phyloP scores from a whole-genome alignment of 1,284 basidiomycete genomes.

The Peniophora sp. region DNA sequence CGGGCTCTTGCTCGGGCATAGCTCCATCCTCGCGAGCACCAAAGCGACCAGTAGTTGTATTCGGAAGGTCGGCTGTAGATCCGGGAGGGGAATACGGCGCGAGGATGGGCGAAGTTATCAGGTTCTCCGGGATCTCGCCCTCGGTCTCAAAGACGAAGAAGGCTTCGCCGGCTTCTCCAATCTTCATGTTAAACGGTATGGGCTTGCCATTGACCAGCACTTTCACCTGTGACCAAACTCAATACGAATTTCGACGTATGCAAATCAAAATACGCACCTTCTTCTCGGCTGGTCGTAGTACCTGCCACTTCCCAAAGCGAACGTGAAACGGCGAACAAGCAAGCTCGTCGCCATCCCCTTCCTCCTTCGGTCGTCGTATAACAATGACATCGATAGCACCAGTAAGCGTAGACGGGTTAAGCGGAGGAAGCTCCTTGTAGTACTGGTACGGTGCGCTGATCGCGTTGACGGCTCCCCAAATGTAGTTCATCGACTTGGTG shows the following conservation, averaged over 20 bases:
- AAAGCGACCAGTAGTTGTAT: slow-evolving; percentile 28
- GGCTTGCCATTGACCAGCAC: slow-evolving; percentile 74
- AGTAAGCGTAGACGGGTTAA: slow-evolving; percentile 91
- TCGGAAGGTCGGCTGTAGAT: slow-evolving; percentile 15
- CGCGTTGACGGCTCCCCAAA: slow-evolving; percentile 74
- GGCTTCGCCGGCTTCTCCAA: slow-evolving; percentile 96
- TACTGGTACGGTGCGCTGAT: slow-evolving; percentile 79
- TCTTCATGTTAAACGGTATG: slow-evolving; percentile 96
- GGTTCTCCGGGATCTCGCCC: slow-evolving; percentile 85
- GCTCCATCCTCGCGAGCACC: slow-evolving; percentile 30
- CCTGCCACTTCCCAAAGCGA: slow-evolving; percentile 96
- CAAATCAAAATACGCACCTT: slow-evolving; percentile 71
- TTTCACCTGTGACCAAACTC: slow-evolving; percentile 66
- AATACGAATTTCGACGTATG: too few relatives aligned
- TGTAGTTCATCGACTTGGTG: slow-evolving; percentile 72
- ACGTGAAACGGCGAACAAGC: slow-evolving; percentile 97
- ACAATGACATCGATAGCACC: slow-evolving; percentile 98
- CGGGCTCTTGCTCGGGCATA: slow-evolving; percentile 40
- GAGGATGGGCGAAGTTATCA: slow-evolving; percentile 90
- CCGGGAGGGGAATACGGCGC: slow-evolving; percentile 48
- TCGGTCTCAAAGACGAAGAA: slow-evolving; percentile 99
- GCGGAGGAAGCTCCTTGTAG: slow-evolving; percentile 70
- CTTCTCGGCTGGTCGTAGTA: slow-evolving; percentile 91
- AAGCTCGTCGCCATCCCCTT: slow-evolving; percentile 60
- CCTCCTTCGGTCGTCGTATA: slow-evolving; percentile 59